Evolutionary conservation across 306 rosid genomes (phyloP).

Genomic region (Parietaria judaica): DNA sequence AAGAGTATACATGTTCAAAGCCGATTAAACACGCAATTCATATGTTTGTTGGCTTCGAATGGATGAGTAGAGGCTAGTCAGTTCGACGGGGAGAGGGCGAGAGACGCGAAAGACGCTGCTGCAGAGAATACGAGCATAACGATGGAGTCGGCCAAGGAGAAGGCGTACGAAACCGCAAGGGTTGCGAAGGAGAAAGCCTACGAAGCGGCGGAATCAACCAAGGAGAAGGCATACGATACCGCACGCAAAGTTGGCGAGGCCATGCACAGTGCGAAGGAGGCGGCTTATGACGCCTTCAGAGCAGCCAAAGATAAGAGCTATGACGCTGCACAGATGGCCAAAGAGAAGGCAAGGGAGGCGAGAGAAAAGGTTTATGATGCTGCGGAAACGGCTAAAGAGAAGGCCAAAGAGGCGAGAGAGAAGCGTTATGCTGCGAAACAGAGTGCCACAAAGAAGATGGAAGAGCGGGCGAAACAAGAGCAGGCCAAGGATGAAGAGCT

Average conservation of each 20-base stretch:
- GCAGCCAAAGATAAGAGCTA: conserved; percentile 2
- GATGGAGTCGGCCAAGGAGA: conserved; percentile 21
- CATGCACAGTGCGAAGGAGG: background rate
- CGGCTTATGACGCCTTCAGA: background rate
- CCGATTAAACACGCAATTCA: too few relatives aligned
- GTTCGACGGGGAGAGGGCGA: conserved; percentile 36
- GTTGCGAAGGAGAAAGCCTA: conserved; percentile 12
- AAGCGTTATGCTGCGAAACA: conserved; percentile 12
- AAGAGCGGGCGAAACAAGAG: conserved; percentile 4
- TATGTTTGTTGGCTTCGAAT: background rate
- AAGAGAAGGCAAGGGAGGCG: conserved; percentile 15
- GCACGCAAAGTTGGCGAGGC: conserved; percentile 8
- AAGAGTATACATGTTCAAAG: too few relatives aligned
- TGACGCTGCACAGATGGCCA: background rate
- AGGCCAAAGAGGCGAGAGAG: conserved; percentile 15
- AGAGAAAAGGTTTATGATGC: conserved; percentile 5
- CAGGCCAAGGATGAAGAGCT: background rate
- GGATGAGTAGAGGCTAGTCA: conserved; percentile 39
- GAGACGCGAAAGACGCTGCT: conserved; percentile 25
- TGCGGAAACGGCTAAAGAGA: conserved; percentile 7
- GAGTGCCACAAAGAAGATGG: conserved; percentile 1
- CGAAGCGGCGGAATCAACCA: background rate
- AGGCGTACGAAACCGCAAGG: conserved; percentile 2
- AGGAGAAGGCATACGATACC: conserved; percentile 18
- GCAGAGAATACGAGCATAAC: conserved; percentile 19